A percentile compares a stretch with the other conserved stretches of the same genome.
These are phyloP conservation scores for Dalbergia oliveri DNA, from an alignment of 306 rosid genomes.

Conservation along the genomic window DNA sequence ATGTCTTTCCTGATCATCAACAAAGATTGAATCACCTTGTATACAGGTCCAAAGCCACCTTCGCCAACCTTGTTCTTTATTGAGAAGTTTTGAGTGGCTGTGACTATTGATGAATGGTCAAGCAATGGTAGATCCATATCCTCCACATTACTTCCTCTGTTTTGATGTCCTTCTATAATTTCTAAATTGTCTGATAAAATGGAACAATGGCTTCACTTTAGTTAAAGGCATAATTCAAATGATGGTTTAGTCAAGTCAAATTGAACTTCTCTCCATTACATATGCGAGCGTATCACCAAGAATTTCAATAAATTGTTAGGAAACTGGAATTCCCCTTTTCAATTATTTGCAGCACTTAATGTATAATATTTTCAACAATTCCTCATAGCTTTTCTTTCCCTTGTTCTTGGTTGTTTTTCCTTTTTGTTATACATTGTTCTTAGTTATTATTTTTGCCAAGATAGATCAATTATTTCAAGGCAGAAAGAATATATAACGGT, in stretches of 20 bases:
- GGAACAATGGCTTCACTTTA: not conserved
- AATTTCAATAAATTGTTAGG: not conserved
- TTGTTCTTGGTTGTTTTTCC: no score
- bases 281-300: no score
- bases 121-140: conserved; percentile 63
- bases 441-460: no score
- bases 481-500: not conserved
- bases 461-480: not conserved
- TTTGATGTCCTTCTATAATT: not conserved
- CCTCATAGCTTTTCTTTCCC: no score
- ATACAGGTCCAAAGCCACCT: conserved; percentile 68
- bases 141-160: conserved; percentile 40
- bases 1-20: not conserved
- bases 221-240: not conserved
- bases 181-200: conserved; percentile 29
- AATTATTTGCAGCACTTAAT: not conserved
- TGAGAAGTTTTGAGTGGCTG: conserved; percentile 56
- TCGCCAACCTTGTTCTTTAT: conserved; percentile 53
- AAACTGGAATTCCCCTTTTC: not conserved
- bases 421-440: not conserved
- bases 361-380: not conserved
- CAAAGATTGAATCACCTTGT: conserved; percentile 43
- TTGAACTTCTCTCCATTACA: not conserved
- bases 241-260: not conserved
- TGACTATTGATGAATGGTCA: conserved; percentile 39